Evolutionary conservation across 2,329 filamentous ascomycete genomes (phyloP).

Genomic region (Stagonosporopsis tanaceti): DNA sequence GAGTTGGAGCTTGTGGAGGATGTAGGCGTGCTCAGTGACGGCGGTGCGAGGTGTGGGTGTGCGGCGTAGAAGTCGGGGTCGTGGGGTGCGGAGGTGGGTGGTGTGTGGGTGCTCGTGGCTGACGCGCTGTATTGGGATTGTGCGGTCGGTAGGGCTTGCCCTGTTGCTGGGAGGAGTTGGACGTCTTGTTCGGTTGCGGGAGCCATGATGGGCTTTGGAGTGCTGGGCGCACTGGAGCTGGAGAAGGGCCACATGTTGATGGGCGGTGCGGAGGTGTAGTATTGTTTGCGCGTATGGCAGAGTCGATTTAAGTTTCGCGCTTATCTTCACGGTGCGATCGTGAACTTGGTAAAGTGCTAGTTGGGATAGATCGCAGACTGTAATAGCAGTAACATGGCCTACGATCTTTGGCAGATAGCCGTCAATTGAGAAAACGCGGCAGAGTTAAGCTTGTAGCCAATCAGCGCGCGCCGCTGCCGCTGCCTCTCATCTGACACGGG

Average conservation of each 20-base stretch:
- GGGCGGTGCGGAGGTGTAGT: background rate
- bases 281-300: background rate
- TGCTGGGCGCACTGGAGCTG: conserved; percentile 22
- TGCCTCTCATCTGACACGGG: conserved; percentile 35
- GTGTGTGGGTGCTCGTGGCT: conserved; percentile 24
- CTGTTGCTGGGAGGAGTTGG: conserved; percentile 19
- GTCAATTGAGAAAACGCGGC: conserved; percentile 21
- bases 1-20: conserved; percentile 14
- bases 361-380: too few species aligned
- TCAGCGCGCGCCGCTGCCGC: conserved; percentile 32
- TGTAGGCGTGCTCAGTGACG: conserved; percentile 21
- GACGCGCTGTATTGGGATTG: conserved; percentile 27
- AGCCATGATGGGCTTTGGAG: conserved; percentile 17
- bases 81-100: conserved; percentile 50
- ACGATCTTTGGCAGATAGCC: conserved; percentile 1
- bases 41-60: conserved; percentile 57
- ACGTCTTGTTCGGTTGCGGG: conserved; percentile 16
- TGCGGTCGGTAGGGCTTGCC: conserved; percentile 26
- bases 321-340: background rate
- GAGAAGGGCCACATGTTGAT: conserved; percentile 36
- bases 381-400: background rate
- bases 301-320: background rate
- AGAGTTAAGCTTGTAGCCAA: conserved; percentile 31
- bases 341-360: background rate
- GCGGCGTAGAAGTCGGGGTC: conserved; percentile 64